These are phyloP conservation scores for Corchorus capsularis DNA, from an alignment of 345 rosid genomes.

Conservation along the genomic window DNA sequence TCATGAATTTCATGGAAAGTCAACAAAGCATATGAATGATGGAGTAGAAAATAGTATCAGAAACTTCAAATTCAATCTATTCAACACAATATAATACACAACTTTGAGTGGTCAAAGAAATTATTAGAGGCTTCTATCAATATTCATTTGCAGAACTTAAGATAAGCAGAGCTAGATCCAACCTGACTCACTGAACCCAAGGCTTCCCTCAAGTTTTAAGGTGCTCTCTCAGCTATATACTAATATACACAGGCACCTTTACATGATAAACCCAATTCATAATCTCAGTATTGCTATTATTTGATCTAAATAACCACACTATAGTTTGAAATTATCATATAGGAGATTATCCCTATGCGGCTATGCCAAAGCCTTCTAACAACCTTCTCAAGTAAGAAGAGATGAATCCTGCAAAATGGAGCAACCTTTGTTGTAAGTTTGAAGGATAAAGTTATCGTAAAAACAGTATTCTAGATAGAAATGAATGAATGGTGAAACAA, in stretches of 20 bases:
- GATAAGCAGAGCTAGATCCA: constrained; percentile 21
- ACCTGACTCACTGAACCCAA: constrained; percentile 93
- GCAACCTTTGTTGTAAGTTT: constrained; percentile 20
- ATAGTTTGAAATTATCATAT: constrained; percentile 56
- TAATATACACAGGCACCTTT: constrained; percentile 86
- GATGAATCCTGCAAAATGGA: constrained; percentile 71
- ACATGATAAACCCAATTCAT: not conserved
- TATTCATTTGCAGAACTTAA: not conserved
- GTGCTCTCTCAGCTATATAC: constrained; percentile 91
- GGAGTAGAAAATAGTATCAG: too few species aligned
- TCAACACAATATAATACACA: constrained; percentile 23
- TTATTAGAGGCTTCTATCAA: not conserved
- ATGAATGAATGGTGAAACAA: too few species aligned
- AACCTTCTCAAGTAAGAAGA: constrained; percentile 97
- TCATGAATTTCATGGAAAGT: too few species aligned
- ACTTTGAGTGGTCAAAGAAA: constrained; percentile 12
- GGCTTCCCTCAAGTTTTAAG: constrained; percentile 79
- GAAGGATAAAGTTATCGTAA: constrained; percentile 19
- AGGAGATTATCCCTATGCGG: constrained; percentile 66
- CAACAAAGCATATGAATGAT: too few species aligned
- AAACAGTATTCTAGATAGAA: too few species aligned
- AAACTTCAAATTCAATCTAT: too few species aligned
- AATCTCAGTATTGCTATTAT: not conserved
- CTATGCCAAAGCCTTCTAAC: constrained; percentile 97
- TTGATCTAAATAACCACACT: constrained; percentile 12